These are phyloP conservation scores for Quercus engelmannii DNA, from an alignment of 306 rosid genomes.

Conservation along the genomic window DNA sequence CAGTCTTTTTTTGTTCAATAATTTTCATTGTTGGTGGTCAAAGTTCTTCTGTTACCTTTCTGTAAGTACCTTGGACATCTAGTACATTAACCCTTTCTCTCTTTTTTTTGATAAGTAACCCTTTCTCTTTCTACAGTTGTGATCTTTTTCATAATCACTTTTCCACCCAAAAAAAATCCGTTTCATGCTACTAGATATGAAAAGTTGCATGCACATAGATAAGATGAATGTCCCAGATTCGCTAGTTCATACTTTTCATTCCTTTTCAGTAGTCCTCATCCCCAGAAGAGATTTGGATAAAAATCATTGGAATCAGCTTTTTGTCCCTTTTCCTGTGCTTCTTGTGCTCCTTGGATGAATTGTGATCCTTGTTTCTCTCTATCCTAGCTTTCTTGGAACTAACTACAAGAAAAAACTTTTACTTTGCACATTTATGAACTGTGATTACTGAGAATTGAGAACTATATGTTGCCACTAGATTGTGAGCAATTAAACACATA, in stretches of 20 bases:
- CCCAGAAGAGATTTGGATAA: slow-evolving; percentile 32
- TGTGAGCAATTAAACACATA: not conserved
- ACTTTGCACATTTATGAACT: not conserved
- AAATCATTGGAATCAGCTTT: slow-evolving; percentile 23
- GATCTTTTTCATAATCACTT: not conserved
- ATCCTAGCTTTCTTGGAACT: no score
- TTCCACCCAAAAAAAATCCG: not conserved
- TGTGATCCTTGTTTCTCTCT: no score
- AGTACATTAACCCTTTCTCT: not conserved
- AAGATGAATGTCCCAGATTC: not conserved
- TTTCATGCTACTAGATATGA: not conserved
- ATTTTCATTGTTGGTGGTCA: not conserved
- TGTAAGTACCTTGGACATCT: not conserved
- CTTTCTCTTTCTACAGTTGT: not conserved
- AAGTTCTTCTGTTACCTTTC: not conserved
- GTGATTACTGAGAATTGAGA: not conserved
- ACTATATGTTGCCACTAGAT: not conserved
- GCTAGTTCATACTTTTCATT: slow-evolving; percentile 41
- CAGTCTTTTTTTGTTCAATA: not conserved
- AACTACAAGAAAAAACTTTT: no score
- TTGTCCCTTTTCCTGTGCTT: no score
- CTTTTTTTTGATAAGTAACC: not conserved
- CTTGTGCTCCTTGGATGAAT: no score
- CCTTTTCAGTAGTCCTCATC: slow-evolving; percentile 51
- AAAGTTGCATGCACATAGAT: not conserved